Evolutionary conservation across 2,329 filamentous ascomycete genomes (phyloP).

Genomic region (Xenosphaeropsis pyriputrescens): DNA sequence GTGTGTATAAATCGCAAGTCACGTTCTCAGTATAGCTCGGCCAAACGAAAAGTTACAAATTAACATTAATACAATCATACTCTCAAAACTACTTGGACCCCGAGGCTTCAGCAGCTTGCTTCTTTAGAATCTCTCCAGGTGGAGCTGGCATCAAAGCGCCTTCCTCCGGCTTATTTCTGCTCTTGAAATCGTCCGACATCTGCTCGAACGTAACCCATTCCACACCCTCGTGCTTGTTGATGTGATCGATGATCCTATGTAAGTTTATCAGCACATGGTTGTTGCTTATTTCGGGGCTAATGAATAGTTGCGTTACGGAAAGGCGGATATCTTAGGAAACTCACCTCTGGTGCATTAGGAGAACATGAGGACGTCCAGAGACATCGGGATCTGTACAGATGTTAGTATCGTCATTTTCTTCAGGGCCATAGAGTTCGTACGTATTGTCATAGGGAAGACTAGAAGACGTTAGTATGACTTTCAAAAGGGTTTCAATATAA

Average conservation of each 20-base stretch:
- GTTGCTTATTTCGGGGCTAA: conserved; percentile 40
- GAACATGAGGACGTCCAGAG: conserved; percentile 53
- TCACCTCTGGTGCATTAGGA: conserved; percentile 59
- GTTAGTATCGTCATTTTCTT: no score
- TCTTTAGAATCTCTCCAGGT: conserved; percentile 30
- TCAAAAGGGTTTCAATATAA: no score
- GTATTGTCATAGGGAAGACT: conserved; percentile 67
- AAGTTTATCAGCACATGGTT: conserved; percentile 58
- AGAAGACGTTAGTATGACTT: no score
- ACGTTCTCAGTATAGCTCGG: no score
- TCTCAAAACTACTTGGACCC: no score
- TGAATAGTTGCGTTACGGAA: no score
- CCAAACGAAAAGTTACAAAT: no score
- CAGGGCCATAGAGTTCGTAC: no score
- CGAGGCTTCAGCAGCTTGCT: background rate
- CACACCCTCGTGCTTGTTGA: conserved; percentile 44
- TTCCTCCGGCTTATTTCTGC: conserved; percentile 37
- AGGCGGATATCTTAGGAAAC: conserved; percentile 3
- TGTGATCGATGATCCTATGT: conserved; percentile 59
- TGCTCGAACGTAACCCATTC: conserved; percentile 58
- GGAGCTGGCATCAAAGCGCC: conserved; percentile 47
- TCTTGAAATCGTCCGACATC: conserved; percentile 62
- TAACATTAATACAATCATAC: no score
- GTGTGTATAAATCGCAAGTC: no score
- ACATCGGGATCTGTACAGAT: conserved; percentile 42